Conservation (phyloP, 495 filamentous ascomycete species). For the Tuber brumale region DNA sequence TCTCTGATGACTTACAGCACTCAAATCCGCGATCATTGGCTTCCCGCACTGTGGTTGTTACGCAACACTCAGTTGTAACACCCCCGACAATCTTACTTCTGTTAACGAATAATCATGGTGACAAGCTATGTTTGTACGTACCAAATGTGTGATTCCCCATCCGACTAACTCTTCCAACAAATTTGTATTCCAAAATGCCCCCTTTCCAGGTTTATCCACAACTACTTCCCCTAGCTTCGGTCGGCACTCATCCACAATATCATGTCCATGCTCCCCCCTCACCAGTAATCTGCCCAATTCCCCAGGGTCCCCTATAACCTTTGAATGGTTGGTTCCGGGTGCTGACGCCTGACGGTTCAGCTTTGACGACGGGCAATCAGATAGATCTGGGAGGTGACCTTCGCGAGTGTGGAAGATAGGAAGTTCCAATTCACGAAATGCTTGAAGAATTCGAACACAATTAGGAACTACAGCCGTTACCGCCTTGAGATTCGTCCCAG, state of each 20-base stretch:
- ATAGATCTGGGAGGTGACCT: slow-evolving; percentile 49
- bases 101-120: slow-evolving; percentile 17
- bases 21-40: slow-evolving; percentile 70
- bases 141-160: slow-evolving; percentile 59
- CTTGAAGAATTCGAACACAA: slow-evolving; percentile 48
- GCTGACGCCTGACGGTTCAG: slow-evolving; percentile 46
- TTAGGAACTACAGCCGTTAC: slow-evolving; percentile 8
- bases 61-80: slow-evolving; percentile 58
- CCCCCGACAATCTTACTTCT: slow-evolving; percentile 19
- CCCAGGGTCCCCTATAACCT: slow-evolving; percentile 53
- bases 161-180: slow-evolving; percentile 57
- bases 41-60: slow-evolving; percentile 62
- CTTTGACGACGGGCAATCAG: slow-evolving; percentile 51
- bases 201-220: slow-evolving; percentile 63
- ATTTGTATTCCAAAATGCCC: slow-evolving; percentile 60
- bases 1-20: slow-evolving; percentile 49
- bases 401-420: slow-evolving; percentile 66
- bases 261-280: slow-evolving; percentile 58
- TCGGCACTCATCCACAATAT: slow-evolving; percentile 56
- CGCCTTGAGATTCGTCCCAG: slow-evolving; percentile 12
- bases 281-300: slow-evolving; percentile 57
- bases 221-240: slow-evolving; percentile 55
- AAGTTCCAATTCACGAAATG: slow-evolving; percentile 54
- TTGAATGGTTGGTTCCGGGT: slow-evolving; percentile 44
- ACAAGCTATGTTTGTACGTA: slow-evolving; percentile 34